Base-by-base conservation (phyloP, 2,329 filamentous ascomycete species). In the Karstenula rhodostoma region DNA sequence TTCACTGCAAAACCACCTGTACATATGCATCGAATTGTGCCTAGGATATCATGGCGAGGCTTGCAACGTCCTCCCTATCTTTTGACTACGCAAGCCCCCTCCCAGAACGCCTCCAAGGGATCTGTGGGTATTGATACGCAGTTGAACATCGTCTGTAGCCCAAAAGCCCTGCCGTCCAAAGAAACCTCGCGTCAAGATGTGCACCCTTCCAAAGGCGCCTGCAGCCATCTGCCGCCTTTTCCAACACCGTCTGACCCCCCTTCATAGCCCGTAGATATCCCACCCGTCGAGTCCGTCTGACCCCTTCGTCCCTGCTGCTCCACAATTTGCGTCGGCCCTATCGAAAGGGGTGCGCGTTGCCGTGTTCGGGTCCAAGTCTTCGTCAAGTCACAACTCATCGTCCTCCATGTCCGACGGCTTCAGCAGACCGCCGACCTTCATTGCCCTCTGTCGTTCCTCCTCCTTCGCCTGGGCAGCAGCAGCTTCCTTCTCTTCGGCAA, bases 401-500 rank as follows among this genome's bases (percentile, higher is more conserved):
- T 90, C 89, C 54, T 93, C 94, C 75, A 99, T 87, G 78, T 99
- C 95, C n/a, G 93, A 95, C 52, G 95, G 96, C 84, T 99, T 98
- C 73, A 99, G 84, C 63, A 99, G 85, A 73, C 96, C 95, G 68
- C 95, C 94, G 58, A 99, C 93, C 85, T 97, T 98, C 82, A 94
- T 92, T 64, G 92, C 89, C 68, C 94, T 90, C 80, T 97, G 93
- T 72, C 94, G 89, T 77, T 99, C 96, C 23, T 93, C 91, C 51
- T 90, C 89, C 78, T 94, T 93, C 49, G 91, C 92, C 70, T 94
- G 92, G 66, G 88, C 89, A 62, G 94, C 90, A 65, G 93, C 93
- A 78, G 96, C 91, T 79, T 99, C 95, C 78, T 96, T 93, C 79
- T 99, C 95, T 60, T 97, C 94, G 4, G 91, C 89, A 79, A 91